These are phyloP conservation scores for Macrotyloma uniflorum DNA, from an alignment of 306 rosid genomes.

Conservation along the genomic window DNA sequence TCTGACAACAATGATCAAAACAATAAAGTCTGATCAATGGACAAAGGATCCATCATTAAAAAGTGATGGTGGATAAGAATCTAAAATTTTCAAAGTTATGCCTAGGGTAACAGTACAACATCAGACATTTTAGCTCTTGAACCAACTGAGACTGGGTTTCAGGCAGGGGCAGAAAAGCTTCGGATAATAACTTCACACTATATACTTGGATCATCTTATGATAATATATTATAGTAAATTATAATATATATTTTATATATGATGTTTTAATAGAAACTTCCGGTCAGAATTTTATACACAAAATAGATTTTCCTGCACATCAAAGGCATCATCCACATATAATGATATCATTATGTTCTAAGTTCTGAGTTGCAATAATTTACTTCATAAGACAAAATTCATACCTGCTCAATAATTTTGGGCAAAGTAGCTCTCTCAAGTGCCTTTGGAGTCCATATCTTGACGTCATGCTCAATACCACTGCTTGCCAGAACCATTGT, in stretches of 20 bases:
- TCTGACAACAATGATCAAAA: constrained; percentile 2
- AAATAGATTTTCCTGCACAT: constrained; percentile 21
- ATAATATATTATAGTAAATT: background rate
- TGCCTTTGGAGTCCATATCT: constrained; percentile 95
- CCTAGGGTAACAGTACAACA: background rate
- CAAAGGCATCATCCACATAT: constrained; percentile 16
- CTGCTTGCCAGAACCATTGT: constrained; percentile 91
- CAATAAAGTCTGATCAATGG: constrained; percentile 17
- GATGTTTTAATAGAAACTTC: background rate
- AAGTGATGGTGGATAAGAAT: background rate
- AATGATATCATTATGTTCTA: constrained; percentile 22
- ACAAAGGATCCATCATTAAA: constrained; percentile 9
- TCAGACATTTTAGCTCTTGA: constrained; percentile 4
- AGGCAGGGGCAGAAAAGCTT: constrained; percentile 10
- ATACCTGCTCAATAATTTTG: constrained; percentile 72
- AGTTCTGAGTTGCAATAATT: constrained; percentile 21
- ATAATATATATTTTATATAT: background rate
- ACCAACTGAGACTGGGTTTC: background rate
- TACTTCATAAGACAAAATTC: constrained; percentile 35
- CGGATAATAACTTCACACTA: constrained; percentile 8
- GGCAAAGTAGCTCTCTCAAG: constrained; percentile 79
- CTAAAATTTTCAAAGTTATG: constrained; percentile 13
- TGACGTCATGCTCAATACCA: constrained; percentile 83
- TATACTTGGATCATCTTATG: constrained; percentile 4
- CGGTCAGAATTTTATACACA: constrained; percentile 11